Percentiles rank a stretch among this genome's conserved stretches.
phyloP scores from a whole-genome alignment of 495 filamentous ascomycete genomes.

The Neurospora cerealis region DNA sequence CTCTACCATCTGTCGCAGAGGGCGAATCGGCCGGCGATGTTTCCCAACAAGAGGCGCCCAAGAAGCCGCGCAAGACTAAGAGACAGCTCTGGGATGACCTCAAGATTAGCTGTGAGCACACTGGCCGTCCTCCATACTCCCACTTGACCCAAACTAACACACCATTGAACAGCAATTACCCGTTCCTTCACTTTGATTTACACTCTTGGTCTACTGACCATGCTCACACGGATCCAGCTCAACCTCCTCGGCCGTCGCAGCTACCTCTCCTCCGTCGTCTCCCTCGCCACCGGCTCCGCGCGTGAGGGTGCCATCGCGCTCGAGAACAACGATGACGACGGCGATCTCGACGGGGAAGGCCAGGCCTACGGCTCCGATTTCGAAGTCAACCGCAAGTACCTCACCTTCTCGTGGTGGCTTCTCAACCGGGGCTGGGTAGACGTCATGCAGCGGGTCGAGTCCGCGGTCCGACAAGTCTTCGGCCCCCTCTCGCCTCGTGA shows the following conservation, averaged over 20 bases:
- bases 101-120: constrained; percentile 75
- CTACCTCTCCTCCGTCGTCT: constrained; percentile 90
- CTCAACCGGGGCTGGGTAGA: constrained; percentile 82
- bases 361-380: constrained; percentile 83
- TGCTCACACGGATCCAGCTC: constrained; percentile 92
- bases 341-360: constrained; percentile 69
- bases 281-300: constrained; percentile 62
- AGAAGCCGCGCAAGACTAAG: constrained; percentile 66
- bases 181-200: constrained; percentile 87
- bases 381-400: constrained; percentile 85
- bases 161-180: constrained; percentile 64
- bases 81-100: constrained; percentile 94
- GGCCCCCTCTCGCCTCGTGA: constrained; percentile 78
- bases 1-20: constrained; percentile 27
- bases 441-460: constrained; percentile 66
- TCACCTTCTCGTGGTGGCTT: constrained; percentile 97
- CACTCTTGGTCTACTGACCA: constrained; percentile 74
- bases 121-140: background rate
- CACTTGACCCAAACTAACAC: constrained; percentile 10
- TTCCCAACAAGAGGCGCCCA: constrained; percentile 12
- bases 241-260: constrained; percentile 92
- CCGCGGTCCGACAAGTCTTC: constrained; percentile 77
- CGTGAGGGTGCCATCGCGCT: constrained; percentile 54
- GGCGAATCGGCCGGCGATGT: constrained; percentile 29
- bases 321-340: constrained; percentile 82